Percentiles rank a stretch among this genome's conserved stretches.
Conservation (phyloP, 208 protist species). For the Wallacemonas sp. region DNA sequence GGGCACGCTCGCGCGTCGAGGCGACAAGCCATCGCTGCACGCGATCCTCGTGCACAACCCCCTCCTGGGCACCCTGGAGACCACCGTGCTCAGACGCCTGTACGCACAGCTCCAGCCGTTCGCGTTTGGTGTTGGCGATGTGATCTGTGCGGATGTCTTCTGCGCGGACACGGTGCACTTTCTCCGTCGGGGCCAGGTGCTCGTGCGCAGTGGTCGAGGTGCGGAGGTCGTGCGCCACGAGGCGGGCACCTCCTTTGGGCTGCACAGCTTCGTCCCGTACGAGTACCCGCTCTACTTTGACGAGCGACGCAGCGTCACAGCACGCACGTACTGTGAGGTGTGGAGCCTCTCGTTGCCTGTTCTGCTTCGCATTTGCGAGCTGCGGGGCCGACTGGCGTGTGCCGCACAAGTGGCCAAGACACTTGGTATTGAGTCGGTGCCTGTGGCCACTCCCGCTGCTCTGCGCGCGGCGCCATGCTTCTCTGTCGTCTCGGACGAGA, state of each 20-base stretch:
- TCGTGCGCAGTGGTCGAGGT: slow-evolving; percentile 14
- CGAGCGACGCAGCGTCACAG: slow-evolving; percentile 28
- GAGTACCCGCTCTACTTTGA: slow-evolving; percentile 33
- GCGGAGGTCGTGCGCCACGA: not conserved
- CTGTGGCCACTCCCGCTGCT: slow-evolving; percentile 15
- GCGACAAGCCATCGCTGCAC: slow-evolving; percentile 31
- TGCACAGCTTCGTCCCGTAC: slow-evolving; percentile 49
- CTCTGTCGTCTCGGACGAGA: slow-evolving; percentile 26
- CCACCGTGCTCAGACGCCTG: slow-evolving; percentile 26
- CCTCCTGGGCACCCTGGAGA: slow-evolving; percentile 39
- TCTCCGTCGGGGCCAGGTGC: slow-evolving; percentile 46
- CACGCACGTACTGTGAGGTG: slow-evolving; percentile 49
- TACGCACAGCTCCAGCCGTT: slow-evolving; percentile 48
- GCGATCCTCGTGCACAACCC: slow-evolving; percentile 42
- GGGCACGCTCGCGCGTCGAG: slow-evolving; percentile 15
- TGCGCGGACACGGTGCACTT: slow-evolving; percentile 59
- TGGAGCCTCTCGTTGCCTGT: slow-evolving; percentile 41
- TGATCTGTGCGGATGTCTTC: slow-evolving; percentile 64
- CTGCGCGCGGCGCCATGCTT: slow-evolving; percentile 51
- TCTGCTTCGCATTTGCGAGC: slow-evolving; percentile 32
- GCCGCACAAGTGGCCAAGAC: slow-evolving; percentile 22
- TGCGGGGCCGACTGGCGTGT: slow-evolving; percentile 31
- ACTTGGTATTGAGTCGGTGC: slow-evolving; percentile 11
- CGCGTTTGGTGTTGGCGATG: slow-evolving; percentile 44
- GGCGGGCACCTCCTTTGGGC: slow-evolving; percentile 34